Evolutionary conservation across 108 stramenopile species (phyloP).

Genomic region (Cyclotella cryptica): DNA sequence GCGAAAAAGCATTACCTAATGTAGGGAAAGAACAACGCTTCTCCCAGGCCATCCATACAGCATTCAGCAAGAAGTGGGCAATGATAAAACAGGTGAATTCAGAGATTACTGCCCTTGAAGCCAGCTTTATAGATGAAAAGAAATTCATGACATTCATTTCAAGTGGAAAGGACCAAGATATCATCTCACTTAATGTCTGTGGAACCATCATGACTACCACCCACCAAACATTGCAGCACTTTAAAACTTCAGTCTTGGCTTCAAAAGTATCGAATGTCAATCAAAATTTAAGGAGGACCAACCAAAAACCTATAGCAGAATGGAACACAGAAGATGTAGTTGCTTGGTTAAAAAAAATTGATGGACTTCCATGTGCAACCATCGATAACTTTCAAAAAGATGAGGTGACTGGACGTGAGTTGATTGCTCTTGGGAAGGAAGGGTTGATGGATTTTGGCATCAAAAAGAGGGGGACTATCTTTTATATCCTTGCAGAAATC

Average conservation of each 20-base stretch:
- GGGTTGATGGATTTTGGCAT: too few relatives aligned
- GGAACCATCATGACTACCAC: slow-evolving; percentile 16
- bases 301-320: too few relatives aligned
- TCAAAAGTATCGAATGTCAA: slow-evolving; percentile 2
- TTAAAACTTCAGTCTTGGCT: slow-evolving; percentile 19
- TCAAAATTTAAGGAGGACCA: not conserved
- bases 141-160: slow-evolving; percentile 15
- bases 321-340: too few relatives aligned
- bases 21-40: not conserved
- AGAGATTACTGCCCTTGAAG: slow-evolving; percentile 23
- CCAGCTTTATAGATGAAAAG: slow-evolving; percentile 24
- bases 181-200: slow-evolving; percentile 22
- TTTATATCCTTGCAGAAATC: not conserved
- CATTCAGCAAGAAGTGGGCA: slow-evolving; percentile 20
- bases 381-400: too few relatives aligned
- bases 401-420: too few relatives aligned
- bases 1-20: not conserved
- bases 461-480: too few relatives aligned
- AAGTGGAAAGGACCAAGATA: not conserved
- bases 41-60: slow-evolving; percentile 14
- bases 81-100: not conserved
- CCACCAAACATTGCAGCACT: not conserved
- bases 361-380: too few relatives aligned
- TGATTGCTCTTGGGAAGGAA: too few relatives aligned
- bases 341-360: too few relatives aligned